These are phyloP conservation scores for Tuber umbilicatum DNA, from an alignment of 495 filamentous ascomycete species.

Conservation along the genomic window DNA sequence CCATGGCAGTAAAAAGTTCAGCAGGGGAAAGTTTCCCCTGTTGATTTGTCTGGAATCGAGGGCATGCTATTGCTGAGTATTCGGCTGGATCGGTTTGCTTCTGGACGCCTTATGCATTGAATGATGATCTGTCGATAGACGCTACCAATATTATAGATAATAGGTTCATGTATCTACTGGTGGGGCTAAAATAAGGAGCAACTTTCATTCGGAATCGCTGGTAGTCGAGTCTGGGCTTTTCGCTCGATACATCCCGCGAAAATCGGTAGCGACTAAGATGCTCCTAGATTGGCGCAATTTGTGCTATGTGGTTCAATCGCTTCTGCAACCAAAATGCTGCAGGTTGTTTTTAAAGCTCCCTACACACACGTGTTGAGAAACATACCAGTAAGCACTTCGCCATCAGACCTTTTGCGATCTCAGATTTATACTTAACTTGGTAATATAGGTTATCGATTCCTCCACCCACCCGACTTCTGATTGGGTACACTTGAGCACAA, in stretches of 20 bases:
- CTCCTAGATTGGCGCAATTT: slow-evolving; percentile 4
- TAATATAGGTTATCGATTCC: not conserved
- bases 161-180: not conserved
- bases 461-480: not conserved
- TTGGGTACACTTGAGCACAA: not conserved
- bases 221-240: not conserved
- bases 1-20: not conserved
- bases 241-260: not conserved
- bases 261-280: not conserved
- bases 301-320: not conserved
- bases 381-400: not conserved
- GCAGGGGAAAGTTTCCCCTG: not conserved
- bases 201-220: not conserved
- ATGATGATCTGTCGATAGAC: slow-evolving; percentile 2
- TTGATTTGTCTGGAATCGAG: not conserved
- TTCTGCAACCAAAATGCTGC: not conserved
- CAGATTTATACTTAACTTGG: not conserved
- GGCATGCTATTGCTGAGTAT: not conserved
- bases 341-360: not conserved
- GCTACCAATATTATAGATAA: not conserved
- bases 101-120: not conserved
- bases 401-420: not conserved
- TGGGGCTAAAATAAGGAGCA: not conserved
- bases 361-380: not conserved
- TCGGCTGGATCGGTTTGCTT: not conserved